Evolutionary conservation across 441 rosid species (phyloP), one percentile per base, ranked within the genome.

Genomic region (Capsella rubella): DNA sequence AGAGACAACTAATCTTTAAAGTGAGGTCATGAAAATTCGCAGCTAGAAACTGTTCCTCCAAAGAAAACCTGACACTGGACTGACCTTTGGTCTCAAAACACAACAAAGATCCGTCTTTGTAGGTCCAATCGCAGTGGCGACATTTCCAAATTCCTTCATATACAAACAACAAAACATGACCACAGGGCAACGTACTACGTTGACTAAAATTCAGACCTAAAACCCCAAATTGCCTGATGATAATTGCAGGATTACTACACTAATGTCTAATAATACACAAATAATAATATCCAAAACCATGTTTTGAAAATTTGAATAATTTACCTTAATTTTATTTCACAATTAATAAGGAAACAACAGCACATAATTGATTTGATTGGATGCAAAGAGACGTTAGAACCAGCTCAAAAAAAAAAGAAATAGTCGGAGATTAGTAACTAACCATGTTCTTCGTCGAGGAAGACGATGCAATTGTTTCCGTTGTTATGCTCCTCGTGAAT

Each of bases 111-210:
- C 57, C 75, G 34, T 66, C 72, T 68, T 46, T 68, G 81, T 83
- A 79, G 80, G 83, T 82, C 93, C 91, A 87, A 58, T 81, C 72
- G 85, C 90, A 88, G 72, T 87, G 91, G 72, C 67, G 84, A 85
- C 93, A 90, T 87, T 85, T 88, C 90, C 91, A 85, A 75, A 78
- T 71, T 83, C 90, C 88, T 90, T 81, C 84, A 83, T 62, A 71
- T 66, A 82, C 71, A 78, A 74, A 85, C 73, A 83, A 75, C 62
- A 72, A 55, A 77, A 39, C 56, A 76, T 70, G 67, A 76, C 64
- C 64, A 61, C 3, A 14, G 64, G 64, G 5, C 64, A 49, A 70
- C 67, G 50, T 16, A 12, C 54, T 47, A 40, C 62, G 25, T 21
- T 21, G 25, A 18, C 76, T 49, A 7, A 7, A 37, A 40, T 31